Percentiles rank a stretch among this genome's conserved stretches.
These are phyloP conservation scores for Melanomma pulvis-pyrius DNA, from an alignment of 495 filamentous ascomycete genomes.

Conservation along the genomic window DNA sequence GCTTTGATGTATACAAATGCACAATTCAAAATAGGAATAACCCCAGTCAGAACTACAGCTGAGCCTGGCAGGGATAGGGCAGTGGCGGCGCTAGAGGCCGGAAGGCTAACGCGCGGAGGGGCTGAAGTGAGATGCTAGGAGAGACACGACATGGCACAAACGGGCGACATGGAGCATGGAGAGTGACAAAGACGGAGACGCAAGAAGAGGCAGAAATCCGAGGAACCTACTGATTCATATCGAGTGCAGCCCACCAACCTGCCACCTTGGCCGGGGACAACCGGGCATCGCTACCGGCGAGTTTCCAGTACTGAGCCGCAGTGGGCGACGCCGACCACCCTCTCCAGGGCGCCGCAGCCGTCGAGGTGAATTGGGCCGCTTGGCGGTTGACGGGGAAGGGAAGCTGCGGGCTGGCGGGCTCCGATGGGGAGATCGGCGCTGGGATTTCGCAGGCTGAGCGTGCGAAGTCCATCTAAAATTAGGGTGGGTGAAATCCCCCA, in stretches of 20 bases:
- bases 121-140: slow-evolving; percentile 13
- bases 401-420: not conserved
- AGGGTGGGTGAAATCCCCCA: not conserved
- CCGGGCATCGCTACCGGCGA: not conserved
- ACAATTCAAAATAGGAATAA: slow-evolving; percentile 31
- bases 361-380: not conserved
- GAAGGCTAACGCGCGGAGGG: not conserved
- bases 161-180: not conserved
- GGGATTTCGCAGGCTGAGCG: not conserved
- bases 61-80: slow-evolving; percentile 1
- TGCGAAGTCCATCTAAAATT: not conserved
- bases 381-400: not conserved
- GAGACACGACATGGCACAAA: not conserved
- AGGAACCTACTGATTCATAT: not conserved
- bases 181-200: not conserved
- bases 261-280: not conserved
- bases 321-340: not conserved
- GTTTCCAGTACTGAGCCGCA: not conserved
- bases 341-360: not conserved
- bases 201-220: not conserved
- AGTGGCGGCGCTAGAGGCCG: not conserved
- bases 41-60: slow-evolving; percentile 12
- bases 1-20: slow-evolving; percentile 27
- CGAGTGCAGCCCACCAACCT: not conserved
- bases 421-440: not conserved